phyloP scores from a whole-genome alignment of 192 early-diverging fungal species.

The Coemansia sp. region DNA sequence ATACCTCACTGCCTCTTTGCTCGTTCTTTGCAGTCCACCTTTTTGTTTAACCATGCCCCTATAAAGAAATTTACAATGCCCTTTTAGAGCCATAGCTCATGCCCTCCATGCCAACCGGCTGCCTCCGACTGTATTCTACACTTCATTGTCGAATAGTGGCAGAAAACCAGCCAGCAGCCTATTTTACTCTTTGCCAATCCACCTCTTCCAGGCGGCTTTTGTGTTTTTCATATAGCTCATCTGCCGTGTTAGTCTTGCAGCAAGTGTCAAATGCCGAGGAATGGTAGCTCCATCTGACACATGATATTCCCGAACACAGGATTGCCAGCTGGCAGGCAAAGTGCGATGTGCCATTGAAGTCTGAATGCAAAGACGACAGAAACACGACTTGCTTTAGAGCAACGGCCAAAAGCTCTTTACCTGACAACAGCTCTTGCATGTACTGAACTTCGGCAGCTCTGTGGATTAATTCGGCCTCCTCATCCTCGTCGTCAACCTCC shows the following conservation, averaged over 20 bases:
- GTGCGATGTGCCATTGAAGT: slow-evolving; percentile 15
- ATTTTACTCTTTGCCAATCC: slow-evolving; percentile 14
- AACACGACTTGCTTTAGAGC: slow-evolving; percentile 10
- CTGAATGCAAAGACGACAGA: slow-evolving; percentile 1
- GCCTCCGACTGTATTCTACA: too few relatives aligned
- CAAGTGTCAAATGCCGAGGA: slow-evolving; percentile 7
- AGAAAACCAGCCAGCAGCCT: neutral
- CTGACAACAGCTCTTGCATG: neutral
- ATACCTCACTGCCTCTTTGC: too few relatives aligned
- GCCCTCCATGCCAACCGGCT: too few relatives aligned
- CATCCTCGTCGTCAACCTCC: neutral
- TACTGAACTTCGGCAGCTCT: neutral
- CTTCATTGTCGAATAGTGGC: too few relatives aligned
- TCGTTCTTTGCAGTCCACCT: too few relatives aligned
- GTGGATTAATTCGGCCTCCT: neutral
- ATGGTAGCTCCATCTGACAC: slow-evolving; percentile 14
- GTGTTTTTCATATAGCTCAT: neutral
- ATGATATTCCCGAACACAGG: slow-evolving; percentile 4
- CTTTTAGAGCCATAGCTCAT: too few relatives aligned
- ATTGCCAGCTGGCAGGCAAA: slow-evolving; percentile 15
- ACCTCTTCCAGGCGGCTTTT: neutral
- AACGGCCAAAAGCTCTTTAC: neutral
- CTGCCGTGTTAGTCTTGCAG: neutral
- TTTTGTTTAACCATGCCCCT: too few relatives aligned
- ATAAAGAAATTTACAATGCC: too few relatives aligned